Conservation (phyloP, 2,329 filamentous ascomycete genomes). For the Blastomyces emzantsi region DNA sequence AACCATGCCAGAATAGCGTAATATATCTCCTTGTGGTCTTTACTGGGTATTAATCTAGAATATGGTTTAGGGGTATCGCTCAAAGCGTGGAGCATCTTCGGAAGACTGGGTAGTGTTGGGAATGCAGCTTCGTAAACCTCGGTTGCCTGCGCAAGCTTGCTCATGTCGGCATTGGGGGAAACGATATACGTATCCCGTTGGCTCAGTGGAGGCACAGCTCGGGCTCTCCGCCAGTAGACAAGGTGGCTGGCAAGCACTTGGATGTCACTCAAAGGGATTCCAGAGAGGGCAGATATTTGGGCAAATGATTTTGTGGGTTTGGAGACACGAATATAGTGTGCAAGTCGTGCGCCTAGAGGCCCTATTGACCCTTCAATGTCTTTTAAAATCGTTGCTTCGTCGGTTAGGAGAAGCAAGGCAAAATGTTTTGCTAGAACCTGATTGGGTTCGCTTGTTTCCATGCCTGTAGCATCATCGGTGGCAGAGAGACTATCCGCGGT, state of each 20-base stretch:
- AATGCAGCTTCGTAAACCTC: slow-evolving; percentile 68
- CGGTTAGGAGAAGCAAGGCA: slow-evolving; percentile 72
- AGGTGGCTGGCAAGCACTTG: slow-evolving; percentile 85
- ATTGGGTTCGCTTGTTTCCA: slow-evolving; percentile 51
- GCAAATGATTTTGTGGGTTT: slow-evolving; percentile 61
- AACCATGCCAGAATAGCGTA: slow-evolving; percentile 91
- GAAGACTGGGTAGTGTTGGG: slow-evolving; percentile 69
- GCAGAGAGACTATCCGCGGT: slow-evolving; percentile 71
- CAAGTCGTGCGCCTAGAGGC: slow-evolving; percentile 64
- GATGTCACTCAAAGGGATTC: slow-evolving; percentile 69
- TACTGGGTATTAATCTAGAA: slow-evolving; percentile 73
- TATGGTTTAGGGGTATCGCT: slow-evolving; percentile 75
- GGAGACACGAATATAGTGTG: slow-evolving; percentile 57
- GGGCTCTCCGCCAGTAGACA: slow-evolving; percentile 89
- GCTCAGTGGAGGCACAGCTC: slow-evolving; percentile 83
- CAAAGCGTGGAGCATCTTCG: slow-evolving; percentile 77
- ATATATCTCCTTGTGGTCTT: slow-evolving; percentile 78
- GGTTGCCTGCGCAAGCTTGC: slow-evolving; percentile 58
- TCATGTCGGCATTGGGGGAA: slow-evolving; percentile 77
- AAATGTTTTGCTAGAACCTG: slow-evolving; percentile 69
- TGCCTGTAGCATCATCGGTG: slow-evolving; percentile 52
- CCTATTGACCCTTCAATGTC: slow-evolving; percentile 61
- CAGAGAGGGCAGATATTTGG: slow-evolving; percentile 51
- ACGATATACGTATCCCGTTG: slow-evolving; percentile 85
- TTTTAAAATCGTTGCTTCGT: slow-evolving; percentile 69